Evolutionary conservation across 1,284 basidiomycete genomes (phyloP).

Genomic region (Apiotrichum sp.): DNA sequence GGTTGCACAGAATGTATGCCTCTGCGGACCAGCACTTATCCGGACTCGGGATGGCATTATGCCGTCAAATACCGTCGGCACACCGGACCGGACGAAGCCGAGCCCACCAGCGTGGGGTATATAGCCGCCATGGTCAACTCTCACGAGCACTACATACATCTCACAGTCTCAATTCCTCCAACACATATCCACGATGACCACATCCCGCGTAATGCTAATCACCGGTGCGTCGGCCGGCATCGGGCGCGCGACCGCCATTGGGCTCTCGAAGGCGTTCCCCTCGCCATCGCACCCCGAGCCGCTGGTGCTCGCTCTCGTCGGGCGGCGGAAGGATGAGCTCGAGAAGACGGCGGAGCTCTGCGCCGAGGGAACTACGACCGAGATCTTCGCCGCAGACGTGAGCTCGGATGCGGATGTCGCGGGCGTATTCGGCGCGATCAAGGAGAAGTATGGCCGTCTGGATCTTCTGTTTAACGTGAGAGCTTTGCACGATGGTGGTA

Average conservation of each 20-base stretch:
- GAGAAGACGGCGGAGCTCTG: constrained; percentile 52
- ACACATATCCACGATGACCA: neutral
- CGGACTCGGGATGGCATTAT: no score
- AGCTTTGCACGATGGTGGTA: no score
- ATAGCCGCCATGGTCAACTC: no score
- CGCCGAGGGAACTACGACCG: constrained; percentile 45
- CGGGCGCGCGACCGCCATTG: constrained; percentile 52
- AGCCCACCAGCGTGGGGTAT: no score
- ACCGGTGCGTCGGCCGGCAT: constrained; percentile 50
- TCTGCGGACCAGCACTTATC: no score
- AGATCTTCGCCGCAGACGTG: constrained; percentile 56
- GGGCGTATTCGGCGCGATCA: constrained; percentile 55
- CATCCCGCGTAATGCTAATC: constrained; percentile 36
- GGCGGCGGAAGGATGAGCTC: constrained; percentile 56
- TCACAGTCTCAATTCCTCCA: no score
- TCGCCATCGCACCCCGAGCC: constrained; percentile 50
- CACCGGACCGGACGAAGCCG: no score
- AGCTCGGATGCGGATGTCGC: constrained; percentile 31
- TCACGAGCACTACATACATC: no score
- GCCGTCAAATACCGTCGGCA: no score
- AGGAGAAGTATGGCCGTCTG: constrained; percentile 59
- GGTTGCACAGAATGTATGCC: no score
- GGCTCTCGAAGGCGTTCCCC: constrained; percentile 51
- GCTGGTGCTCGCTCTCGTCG: constrained; percentile 55
- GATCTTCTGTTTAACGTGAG: constrained; percentile 73